Percentiles rank a stretch among this genome's conserved stretches.
These are phyloP conservation scores for Collybia sordida DNA, from an alignment of 768 basidiomycete species.

Conservation along the genomic window DNA sequence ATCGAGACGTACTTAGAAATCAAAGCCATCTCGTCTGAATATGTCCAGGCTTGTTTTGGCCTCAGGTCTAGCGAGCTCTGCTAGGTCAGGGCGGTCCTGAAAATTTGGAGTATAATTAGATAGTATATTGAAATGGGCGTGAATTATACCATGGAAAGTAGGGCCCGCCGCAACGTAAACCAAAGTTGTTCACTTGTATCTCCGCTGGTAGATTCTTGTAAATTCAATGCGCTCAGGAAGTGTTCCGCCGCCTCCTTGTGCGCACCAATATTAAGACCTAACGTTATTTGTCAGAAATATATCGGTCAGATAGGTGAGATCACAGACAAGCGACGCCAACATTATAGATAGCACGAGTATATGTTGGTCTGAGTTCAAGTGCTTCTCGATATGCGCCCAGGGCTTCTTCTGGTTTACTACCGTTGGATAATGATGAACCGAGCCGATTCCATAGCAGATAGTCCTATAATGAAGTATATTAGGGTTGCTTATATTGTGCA, in stretches of 20 bases:
- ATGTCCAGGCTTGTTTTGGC: slow-evolving; percentile 61
- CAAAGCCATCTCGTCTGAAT: slow-evolving; percentile 86
- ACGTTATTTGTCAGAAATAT: slow-evolving; percentile 7
- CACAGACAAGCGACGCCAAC: slow-evolving; percentile 94
- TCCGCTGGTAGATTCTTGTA: slow-evolving; percentile 70
- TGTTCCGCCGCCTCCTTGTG: slow-evolving; percentile 96
- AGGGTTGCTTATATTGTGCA: slow-evolving; percentile 15
- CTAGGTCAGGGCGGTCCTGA: slow-evolving; percentile 81
- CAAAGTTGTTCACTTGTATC: slow-evolving; percentile 85
- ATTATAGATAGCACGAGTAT: slow-evolving; percentile 96
- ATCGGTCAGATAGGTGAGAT: background rate
- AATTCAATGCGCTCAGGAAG: slow-evolving; percentile 78
- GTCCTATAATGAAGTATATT: slow-evolving; percentile 46
- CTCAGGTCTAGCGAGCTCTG: slow-evolving; percentile 66
- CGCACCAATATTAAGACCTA: slow-evolving; percentile 94
- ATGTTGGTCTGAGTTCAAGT: slow-evolving; percentile 86
- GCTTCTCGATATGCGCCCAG: slow-evolving; percentile 89
- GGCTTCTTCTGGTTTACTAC: slow-evolving; percentile 91
- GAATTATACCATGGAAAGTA: slow-evolving; percentile 72
- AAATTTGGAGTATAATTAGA: slow-evolving; percentile 4
- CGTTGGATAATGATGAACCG: slow-evolving; percentile 93
- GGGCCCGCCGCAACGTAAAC: slow-evolving; percentile 83
- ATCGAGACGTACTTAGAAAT: slow-evolving; percentile 56
- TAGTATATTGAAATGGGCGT: background rate
- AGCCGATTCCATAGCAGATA: slow-evolving; percentile 95